phyloP scores from a whole-genome alignment of 352 stramenopile species.

The Globisporangium cylindrosporum region DNA sequence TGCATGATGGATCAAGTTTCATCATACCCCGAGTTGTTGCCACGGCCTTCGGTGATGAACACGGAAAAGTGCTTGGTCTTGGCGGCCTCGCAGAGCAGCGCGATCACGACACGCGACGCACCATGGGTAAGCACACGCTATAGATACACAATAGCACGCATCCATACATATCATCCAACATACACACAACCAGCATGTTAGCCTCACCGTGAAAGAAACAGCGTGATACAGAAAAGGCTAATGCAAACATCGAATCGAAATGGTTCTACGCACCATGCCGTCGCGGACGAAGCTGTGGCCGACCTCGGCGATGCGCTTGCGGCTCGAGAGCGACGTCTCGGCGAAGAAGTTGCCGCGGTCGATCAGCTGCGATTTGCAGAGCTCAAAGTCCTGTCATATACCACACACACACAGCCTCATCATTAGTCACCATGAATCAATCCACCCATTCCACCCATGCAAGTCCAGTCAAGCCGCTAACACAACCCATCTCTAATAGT shows the following conservation, averaged over 20 bases:
- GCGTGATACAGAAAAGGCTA: too few species aligned
- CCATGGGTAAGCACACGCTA: conserved; percentile 93
- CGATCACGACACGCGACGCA: conserved; percentile 90
- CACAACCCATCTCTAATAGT: not conserved
- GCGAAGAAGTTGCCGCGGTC: conserved; percentile 92
- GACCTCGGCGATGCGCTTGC: conserved; percentile 91
- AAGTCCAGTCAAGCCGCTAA: too few species aligned
- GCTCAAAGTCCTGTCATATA: conserved; percentile 81
- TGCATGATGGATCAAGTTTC: too few species aligned
- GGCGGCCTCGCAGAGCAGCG: conserved; percentile 87
- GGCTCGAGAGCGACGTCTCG: conserved; percentile 89
- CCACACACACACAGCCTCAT: not conserved
- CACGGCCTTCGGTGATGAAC: conserved; percentile 91
- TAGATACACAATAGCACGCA: not conserved
- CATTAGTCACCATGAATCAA: not conserved
- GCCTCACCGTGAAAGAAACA: not conserved
- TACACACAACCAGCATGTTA: not conserved
- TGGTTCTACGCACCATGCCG: conserved; percentile 59
- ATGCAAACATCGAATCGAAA: too few species aligned
- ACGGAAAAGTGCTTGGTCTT: conserved; percentile 94
- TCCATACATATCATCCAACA: not conserved
- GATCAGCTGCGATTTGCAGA: conserved; percentile 89
- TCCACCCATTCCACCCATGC: not conserved
- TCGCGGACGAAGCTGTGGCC: conserved; percentile 95
- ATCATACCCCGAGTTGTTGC: conserved; percentile 84